Percentiles rank a stretch among this genome's conserved stretches.
These are phyloP conservation scores for Phytopythium chamaehyphon DNA, from an alignment of 352 stramenopile species.

Conservation along the genomic window DNA sequence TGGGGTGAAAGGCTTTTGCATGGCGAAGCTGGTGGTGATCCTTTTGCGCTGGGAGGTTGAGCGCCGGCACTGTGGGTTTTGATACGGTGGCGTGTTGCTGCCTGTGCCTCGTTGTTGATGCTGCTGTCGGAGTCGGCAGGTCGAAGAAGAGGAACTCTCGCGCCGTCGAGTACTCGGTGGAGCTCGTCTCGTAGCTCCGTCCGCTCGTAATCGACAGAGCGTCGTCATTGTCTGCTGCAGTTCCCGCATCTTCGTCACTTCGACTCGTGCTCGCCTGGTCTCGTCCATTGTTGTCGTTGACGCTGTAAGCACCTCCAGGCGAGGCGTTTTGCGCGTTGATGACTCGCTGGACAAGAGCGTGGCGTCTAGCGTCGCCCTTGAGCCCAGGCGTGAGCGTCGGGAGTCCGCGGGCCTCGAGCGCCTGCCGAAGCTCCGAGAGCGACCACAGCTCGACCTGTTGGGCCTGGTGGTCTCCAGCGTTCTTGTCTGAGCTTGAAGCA, in stretches of 20 bases:
- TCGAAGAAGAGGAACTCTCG: constrained; percentile 48
- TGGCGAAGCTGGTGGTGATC: constrained; percentile 2
- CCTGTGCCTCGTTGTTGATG: too few relatives aligned
- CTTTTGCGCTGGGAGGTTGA: constrained; percentile 8
- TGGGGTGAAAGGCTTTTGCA: too few relatives aligned
- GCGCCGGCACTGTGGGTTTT: constrained; percentile 2
- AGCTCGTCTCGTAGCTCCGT: constrained; percentile 28
- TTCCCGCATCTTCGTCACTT: neutral
- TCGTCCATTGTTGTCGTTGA: neutral
- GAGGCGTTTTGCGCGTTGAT: constrained; percentile 13
- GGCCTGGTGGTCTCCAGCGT: neutral
- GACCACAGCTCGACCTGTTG: constrained; percentile 9
- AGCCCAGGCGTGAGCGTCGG: constrained; percentile 38
- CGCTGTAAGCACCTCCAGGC: neutral
- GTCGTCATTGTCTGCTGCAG: constrained; percentile 12
- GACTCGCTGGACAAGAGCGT: constrained; percentile 39
- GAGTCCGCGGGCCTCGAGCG: constrained; percentile 24
- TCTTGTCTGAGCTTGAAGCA: neutral
- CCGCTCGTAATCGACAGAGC: constrained; percentile 23
- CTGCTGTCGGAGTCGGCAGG: constrained; percentile 1
- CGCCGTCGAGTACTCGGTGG: constrained; percentile 32
- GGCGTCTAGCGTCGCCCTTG: constrained; percentile 37
- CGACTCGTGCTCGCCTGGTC: neutral
- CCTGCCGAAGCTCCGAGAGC: constrained; percentile 29
- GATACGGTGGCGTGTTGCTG: neutral